Percentiles rank a stretch among this genome's conserved stretches.
Evolutionary conservation across 345 rosid species (phyloP).

Genomic region (Raphanus sativus): DNA sequence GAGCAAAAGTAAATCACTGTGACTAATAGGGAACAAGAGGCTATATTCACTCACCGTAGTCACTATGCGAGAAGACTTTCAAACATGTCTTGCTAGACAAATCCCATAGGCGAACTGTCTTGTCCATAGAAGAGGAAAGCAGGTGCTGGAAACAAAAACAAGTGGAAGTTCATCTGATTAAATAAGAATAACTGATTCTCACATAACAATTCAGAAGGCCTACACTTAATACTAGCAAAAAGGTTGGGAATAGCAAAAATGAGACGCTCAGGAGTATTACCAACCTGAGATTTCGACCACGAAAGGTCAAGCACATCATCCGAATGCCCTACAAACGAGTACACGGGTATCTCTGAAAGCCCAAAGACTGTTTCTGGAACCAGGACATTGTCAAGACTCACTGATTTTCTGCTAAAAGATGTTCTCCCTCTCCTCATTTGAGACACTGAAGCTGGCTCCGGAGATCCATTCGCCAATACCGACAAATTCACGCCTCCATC

Average conservation of each 20-base stretch:
- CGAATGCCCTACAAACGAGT: slow-evolving; percentile 76
- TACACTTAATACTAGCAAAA: slow-evolving; percentile 1
- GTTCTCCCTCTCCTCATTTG: slow-evolving; percentile 73
- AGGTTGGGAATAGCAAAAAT: background rate
- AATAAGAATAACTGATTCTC: slow-evolving; percentile 10
- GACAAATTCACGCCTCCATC: slow-evolving; percentile 58
- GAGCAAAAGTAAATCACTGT: background rate
- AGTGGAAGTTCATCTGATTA: background rate
- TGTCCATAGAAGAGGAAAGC: slow-evolving; percentile 98
- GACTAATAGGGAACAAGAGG: background rate
- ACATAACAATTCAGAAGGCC: background rate
- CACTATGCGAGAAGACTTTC: slow-evolving; percentile 89
- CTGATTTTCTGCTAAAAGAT: slow-evolving; percentile 72
- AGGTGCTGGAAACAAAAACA: slow-evolving; percentile 56
- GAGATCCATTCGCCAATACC: slow-evolving; percentile 64
- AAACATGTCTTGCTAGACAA: slow-evolving; percentile 80
- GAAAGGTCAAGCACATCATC: slow-evolving; percentile 88
- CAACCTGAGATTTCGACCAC: slow-evolving; percentile 94
- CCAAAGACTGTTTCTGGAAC: slow-evolving; percentile 81
- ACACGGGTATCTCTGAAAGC: slow-evolving; percentile 74
- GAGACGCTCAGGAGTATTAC: slow-evolving; percentile 20
- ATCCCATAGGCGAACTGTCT: slow-evolving; percentile 95
- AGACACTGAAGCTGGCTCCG: slow-evolving; percentile 63
- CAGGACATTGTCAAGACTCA: slow-evolving; percentile 64
- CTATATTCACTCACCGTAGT: slow-evolving; percentile 63